Evolutionary conservation across 2,329 filamentous ascomycete species (phyloP).

Genomic region (Magnaporthiopsis poae): DNA sequence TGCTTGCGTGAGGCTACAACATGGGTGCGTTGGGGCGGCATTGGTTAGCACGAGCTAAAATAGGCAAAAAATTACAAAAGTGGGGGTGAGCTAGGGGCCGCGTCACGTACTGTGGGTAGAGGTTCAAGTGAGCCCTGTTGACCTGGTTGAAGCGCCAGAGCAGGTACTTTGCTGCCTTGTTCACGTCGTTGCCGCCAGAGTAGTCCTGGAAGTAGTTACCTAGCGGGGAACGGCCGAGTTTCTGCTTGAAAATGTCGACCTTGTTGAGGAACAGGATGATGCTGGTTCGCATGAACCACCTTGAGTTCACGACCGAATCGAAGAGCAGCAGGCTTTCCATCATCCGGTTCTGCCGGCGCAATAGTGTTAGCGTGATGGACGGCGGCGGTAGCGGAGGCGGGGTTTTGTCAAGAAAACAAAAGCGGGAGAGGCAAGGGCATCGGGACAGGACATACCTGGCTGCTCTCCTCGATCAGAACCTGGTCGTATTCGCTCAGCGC

Average conservation of each 20-base stretch:
- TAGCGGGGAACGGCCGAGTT: conserved; percentile 77
- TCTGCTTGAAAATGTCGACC: conserved; percentile 94
- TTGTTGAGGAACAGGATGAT: conserved; percentile 99
- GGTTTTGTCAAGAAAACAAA: background rate
- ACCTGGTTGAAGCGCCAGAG: conserved; percentile 99
- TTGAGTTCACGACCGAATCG: conserved; percentile 95
- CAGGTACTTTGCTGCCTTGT: conserved; percentile 93
- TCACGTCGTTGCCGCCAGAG: conserved; percentile 93
- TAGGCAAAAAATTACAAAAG: no score
- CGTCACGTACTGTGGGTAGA: conserved; percentile 83
- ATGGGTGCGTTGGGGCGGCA: background rate
- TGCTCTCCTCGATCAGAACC: conserved; percentile 90
- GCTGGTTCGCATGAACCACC: conserved; percentile 98
- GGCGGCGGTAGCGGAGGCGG: no score
- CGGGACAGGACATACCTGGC: conserved; percentile 58
- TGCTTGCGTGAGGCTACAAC: conserved; percentile 78
- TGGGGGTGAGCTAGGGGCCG: no score
- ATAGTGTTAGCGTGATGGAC: conserved; percentile 6
- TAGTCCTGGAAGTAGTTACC: conserved; percentile 97
- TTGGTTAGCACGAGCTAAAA: conserved; percentile 9
- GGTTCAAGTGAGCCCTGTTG: conserved; percentile 86
- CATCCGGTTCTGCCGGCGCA: conserved; percentile 73
- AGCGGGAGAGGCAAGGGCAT: background rate
- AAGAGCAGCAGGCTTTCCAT: conserved; percentile 96
- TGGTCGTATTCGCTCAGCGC: conserved; percentile 97